Evolutionary conservation across 768 basidiomycete genomes (phyloP), one percentile per base, ranked within the genome.

Genomic region (Panellus pusillus): DNA sequence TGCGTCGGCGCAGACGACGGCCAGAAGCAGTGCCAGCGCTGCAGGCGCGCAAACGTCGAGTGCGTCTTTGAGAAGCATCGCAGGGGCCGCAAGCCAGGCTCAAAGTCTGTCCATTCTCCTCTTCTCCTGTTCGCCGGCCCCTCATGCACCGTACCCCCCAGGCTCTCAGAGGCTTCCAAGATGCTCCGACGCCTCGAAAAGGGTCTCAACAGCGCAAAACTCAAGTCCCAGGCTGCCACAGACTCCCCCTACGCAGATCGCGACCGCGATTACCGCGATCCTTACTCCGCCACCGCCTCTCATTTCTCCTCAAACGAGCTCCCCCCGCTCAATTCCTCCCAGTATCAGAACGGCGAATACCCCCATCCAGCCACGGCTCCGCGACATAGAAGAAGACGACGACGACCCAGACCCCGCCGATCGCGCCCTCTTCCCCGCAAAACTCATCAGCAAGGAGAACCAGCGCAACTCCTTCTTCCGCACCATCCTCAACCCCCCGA

Each of bases 1-100:
- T 93, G 91, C 63, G 90, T 93, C 54, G 91, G 89, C 41, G 87
- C 91, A 45, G 91, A 93, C 67, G 90, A 93, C 63, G 89, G 90
- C 54, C 78, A 82, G 57, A 84, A 83, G 63, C 82, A 80, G 28
- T 93, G 91, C 67, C 89, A 93, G 67, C 86, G 91, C 46, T 93
- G 91, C 72, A 86, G 82, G 66, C 86, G 91, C 54, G 84, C 88
- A 31, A 86, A 86, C 60, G 82, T 84, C 46, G 84, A 89, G 87
- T 87, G 91, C 63, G 60, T 91, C 31, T 93, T 93, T 62, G 91
- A 93, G 74, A 93, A 93, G 69, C 91, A 93, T 70, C 82, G 91
- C 49, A 84, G 91, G 31, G 91, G 91, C 39, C 82, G 91, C 52
- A 93, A 93, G 64, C 91, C 91, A 15, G 91, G 91, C 62, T 92